Base-by-base conservation (phyloP, 192 early-diverging fungal species). In the Mortierella alpina region DNA sequence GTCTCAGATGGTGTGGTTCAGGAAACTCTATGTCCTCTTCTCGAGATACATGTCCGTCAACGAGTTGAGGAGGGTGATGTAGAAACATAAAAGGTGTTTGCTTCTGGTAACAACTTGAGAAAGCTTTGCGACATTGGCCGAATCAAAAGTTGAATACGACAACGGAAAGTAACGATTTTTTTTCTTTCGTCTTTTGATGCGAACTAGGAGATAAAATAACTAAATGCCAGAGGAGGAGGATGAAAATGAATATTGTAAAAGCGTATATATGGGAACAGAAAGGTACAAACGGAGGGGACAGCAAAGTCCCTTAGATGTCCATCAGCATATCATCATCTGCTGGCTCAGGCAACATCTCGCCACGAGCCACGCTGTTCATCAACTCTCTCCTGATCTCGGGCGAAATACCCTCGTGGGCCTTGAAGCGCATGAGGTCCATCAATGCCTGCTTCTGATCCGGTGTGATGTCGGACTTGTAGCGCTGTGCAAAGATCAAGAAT, bases 341-440 rank as follows among this genome's bases (percentile, higher is more conserved):
- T 2, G 86, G 86, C 54, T 88, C 87, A 10, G 72, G 72, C 59
- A 92, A 67, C 72, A 93, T 83, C 78, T 93, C 91, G 47, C 90
- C 92, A 71, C 93, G 88, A 40, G 91, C 88, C 23, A 91, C 87
- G 31, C 90, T 87, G 82, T 91, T 87, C 56, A 87, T 82, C 31
- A 99, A 76, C 83, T 99, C 98, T 63, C 97, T 90, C 47, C 97
- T 91, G 81, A 99, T 93, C 86, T 99, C 98, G 45, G 96, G 93
- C 2, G 95, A 90, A 60, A 99, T 98, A 63, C 87, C 87, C 53
- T 84, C 74, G 84, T 99, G 98, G 59, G 77, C 82, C 76, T 97
- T 94, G 64, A 85, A 73, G 74, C 92, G 92, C 68, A 97, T 70
- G 40, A 99, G 87, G 20, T 93, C 91, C 74, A 98, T 63, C 68